Conservation (phyloP, 208 protist species). For the Leishmania tarentolae region DNA sequence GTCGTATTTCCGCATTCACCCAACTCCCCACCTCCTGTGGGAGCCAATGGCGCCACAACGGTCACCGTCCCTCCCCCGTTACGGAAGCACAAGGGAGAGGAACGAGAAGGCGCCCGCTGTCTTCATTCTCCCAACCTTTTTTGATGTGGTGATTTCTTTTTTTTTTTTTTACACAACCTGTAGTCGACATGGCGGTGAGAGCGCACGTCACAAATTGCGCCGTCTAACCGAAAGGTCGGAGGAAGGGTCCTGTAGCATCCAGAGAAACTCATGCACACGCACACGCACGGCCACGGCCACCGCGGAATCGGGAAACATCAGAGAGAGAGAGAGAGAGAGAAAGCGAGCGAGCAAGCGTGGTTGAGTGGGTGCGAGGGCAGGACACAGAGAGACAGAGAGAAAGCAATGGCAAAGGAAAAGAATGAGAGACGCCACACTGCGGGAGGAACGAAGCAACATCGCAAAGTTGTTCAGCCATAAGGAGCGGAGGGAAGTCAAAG, state of each 20-base stretch:
- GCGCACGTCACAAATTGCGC: neutral
- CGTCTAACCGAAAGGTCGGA: too few relatives aligned
- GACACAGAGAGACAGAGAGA: neutral
- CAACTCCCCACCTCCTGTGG: neutral
- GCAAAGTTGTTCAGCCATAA: neutral
- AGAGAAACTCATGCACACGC: neutral
- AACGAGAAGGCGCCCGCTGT: neutral
- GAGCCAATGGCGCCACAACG: neutral
- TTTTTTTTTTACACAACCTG: neutral
- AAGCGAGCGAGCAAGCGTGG: neutral
- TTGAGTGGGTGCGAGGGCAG: neutral
- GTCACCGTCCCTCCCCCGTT: neutral
- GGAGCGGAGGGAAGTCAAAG: neutral
- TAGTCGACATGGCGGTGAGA: neutral
- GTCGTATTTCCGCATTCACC: neutral
- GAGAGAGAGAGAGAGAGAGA: neutral
- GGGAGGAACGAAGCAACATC: neutral
- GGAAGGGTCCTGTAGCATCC: neutral
- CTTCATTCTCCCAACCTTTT: neutral
- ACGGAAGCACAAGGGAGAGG: neutral
- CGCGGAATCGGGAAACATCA: neutral
- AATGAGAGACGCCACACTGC: neutral
- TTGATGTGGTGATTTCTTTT: neutral
- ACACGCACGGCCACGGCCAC: neutral
- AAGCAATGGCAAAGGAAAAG: neutral